Base-by-base conservation (phyloP, 1,284 basidiomycete genomes). In the Ceratobasidium theobromae region DNA sequence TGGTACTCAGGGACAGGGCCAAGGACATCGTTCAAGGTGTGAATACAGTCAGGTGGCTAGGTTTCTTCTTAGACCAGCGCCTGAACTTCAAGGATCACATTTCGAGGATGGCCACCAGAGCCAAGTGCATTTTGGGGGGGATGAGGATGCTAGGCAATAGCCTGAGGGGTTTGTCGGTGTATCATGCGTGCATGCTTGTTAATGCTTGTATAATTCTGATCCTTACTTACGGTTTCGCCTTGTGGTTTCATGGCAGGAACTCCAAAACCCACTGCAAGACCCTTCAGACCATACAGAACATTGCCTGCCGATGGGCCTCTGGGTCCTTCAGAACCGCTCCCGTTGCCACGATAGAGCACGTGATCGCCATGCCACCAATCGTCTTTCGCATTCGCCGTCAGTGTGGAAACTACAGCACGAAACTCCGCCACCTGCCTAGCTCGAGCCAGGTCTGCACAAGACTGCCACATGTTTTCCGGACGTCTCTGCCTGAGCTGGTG, bases 81-180 rank as follows among this genome's bases (percentile, higher is more conserved):
- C 67, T 68, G 16, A 45, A 49, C 35, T 67, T 67, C 41, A 43
- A 33, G 1, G 48, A 35, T 1, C 65, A 68, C 30, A 32, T 54
- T 8, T 5, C 11, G 9, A 38, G 2, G 6, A 35, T 35, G 52
- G 30, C 52, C 16, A 35, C 16, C 33, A 53, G 38, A 28, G 52
- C 11, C 8, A 14, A 2, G 33, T 35, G 18, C 8, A 21, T 21
- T 2, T 4, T 53, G 3, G 52, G 32, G 4, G 16, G 52, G 2
- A 4, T 38, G 0, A 68, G 69, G 0, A 75, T 53, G 16, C 52
- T 53, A 4, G 52, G 32, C 30, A 35, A 33, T 18, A 11, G 14
- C 2, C 6, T 35, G 9, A 12, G 32, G 12, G 52, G 52, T 1
- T 1, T 53, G 16, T n/a, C 52, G 6, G 30, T 35, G 1, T 3